Conservation (phyloP, 2,329 filamentous ascomycete species). For the Exophiala sideris region DNA sequence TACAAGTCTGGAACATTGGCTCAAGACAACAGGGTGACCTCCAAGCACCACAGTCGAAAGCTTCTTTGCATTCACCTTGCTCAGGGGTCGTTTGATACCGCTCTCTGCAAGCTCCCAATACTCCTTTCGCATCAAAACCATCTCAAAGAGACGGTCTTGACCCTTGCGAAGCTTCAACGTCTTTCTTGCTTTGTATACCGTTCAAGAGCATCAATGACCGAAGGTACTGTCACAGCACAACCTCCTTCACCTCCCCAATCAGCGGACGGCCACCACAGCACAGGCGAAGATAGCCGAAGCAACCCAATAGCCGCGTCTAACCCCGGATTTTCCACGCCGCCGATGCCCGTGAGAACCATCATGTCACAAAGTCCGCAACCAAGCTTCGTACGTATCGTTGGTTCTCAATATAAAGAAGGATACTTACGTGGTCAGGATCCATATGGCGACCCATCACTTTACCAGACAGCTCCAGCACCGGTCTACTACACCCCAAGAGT, state of each 20-base stretch:
- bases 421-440: slow-evolving; percentile 20
- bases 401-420: not conserved
- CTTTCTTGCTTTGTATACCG: not conserved
- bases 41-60: slow-evolving; percentile 2
- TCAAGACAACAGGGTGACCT: slow-evolving; percentile 12
- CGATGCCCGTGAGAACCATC: slow-evolving; percentile 15
- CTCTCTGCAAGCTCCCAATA: not conserved
- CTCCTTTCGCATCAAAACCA: not conserved
- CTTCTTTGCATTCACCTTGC: not conserved
- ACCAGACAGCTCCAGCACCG: slow-evolving; percentile 19
- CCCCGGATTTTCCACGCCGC: slow-evolving; percentile 21
- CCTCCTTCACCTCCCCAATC: slow-evolving; percentile 27
- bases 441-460: slow-evolving; percentile 26
- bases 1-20: slow-evolving; percentile 13
- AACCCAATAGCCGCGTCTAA: slow-evolving; percentile 3
- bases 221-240: slow-evolving; percentile 8
- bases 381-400: slow-evolving; percentile 23
- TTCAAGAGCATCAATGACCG: slow-evolving; percentile 14
- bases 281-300: slow-evolving; percentile 9
- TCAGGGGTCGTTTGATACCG: slow-evolving; percentile 4
- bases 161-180: not conserved
- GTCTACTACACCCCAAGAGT: slow-evolving; percentile 24
- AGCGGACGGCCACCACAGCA: slow-evolving; percentile 19
- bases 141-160: not conserved
- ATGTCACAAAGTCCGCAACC: slow-evolving; percentile 9